Percentiles rank a stretch among this genome's conserved stretches.
These are phyloP conservation scores for Taphrina sp. DNA, from an alignment of 1,139 yeast genomes.

Conservation along the genomic window DNA sequence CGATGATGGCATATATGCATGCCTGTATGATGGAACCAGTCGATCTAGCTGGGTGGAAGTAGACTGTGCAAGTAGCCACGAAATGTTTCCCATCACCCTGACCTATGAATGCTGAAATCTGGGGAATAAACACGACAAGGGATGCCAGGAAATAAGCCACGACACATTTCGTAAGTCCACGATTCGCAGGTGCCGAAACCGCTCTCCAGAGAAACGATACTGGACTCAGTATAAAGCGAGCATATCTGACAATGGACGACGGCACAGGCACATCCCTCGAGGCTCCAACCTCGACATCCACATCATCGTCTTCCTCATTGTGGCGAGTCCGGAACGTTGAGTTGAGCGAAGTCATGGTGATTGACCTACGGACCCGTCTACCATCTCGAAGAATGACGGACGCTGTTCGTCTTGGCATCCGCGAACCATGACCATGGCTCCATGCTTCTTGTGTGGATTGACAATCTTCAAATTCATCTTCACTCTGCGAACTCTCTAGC, in stretches of 20 bases:
- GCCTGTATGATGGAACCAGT: slow-evolving; percentile 81
- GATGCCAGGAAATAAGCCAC: slow-evolving; percentile 72
- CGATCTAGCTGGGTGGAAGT: slow-evolving; percentile 78
- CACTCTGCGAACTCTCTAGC: too few relatives aligned
- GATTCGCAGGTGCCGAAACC: slow-evolving; percentile 9
- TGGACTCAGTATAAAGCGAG: slow-evolving; percentile 5
- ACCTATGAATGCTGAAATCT: slow-evolving; percentile 59
- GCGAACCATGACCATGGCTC: too few relatives aligned
- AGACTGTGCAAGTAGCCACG: slow-evolving; percentile 78
- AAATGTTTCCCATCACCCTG: slow-evolving; percentile 73
- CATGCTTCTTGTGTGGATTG: too few relatives aligned
- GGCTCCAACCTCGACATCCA: not conserved
- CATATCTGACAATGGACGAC: not conserved
- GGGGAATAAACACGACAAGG: slow-evolving; percentile 65
- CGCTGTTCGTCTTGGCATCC: slow-evolving; percentile 19
- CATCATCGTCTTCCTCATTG: not conserved
- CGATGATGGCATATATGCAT: slow-evolving; percentile 57
- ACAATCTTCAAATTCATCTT: too few relatives aligned
- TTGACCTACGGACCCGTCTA: slow-evolving; percentile 27
- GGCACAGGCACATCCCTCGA: not conserved
- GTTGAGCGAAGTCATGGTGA: slow-evolving; percentile 16
- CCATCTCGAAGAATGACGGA: slow-evolving; percentile 28
- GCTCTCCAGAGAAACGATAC: not conserved
- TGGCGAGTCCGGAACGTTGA: not conserved
- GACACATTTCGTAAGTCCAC: slow-evolving; percentile 57